Evolutionary conservation across 192 early-diverging fungal genomes (phyloP).

Genomic region (Coemansia erecta): DNA sequence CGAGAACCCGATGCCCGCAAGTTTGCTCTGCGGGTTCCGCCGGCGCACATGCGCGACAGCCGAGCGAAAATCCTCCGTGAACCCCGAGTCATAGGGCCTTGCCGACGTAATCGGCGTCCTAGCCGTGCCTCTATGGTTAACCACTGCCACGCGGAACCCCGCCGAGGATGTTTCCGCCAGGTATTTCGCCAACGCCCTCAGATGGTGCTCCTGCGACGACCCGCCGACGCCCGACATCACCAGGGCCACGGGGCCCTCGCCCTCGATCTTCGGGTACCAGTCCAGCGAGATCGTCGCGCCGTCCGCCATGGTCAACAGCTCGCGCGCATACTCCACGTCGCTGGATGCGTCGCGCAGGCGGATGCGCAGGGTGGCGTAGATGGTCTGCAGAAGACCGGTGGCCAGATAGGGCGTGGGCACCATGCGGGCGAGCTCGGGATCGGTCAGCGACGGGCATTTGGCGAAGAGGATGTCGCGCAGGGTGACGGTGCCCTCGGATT

Average conservation of each 20-base stretch:
- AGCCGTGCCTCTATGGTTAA: constrained; percentile 89
- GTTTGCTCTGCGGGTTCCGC: constrained; percentile 53
- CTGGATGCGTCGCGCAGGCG: constrained; percentile 29
- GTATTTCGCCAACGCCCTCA: constrained; percentile 66
- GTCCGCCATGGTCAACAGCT: constrained; percentile 63
- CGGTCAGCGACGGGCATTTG: constrained; percentile 60
- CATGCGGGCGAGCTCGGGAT: constrained; percentile 55
- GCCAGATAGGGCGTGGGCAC: constrained; percentile 71
- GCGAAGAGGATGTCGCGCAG: constrained; percentile 29
- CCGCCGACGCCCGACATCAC: constrained; percentile 89
- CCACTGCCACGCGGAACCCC: constrained; percentile 66
- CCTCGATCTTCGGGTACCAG: constrained; percentile 61
- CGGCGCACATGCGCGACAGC: constrained; percentile 26
- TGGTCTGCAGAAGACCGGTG: constrained; percentile 78
- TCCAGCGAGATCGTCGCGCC: constrained; percentile 86
- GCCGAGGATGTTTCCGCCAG: constrained; percentile 52
- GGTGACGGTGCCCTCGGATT: constrained; percentile 24
- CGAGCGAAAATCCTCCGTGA: constrained; percentile 68
- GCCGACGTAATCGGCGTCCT: constrained; percentile 69
- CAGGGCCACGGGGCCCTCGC: constrained; percentile 61
- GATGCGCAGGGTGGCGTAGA: constrained; percentile 44
- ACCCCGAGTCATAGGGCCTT: constrained; percentile 73
- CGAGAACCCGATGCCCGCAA: constrained; percentile 84
- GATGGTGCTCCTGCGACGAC: constrained; percentile 85
- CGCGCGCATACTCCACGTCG: constrained; percentile 38